phyloP scores from a whole-genome alignment of 208 protist genomes.

The Zelonia costaricensis region DNA sequence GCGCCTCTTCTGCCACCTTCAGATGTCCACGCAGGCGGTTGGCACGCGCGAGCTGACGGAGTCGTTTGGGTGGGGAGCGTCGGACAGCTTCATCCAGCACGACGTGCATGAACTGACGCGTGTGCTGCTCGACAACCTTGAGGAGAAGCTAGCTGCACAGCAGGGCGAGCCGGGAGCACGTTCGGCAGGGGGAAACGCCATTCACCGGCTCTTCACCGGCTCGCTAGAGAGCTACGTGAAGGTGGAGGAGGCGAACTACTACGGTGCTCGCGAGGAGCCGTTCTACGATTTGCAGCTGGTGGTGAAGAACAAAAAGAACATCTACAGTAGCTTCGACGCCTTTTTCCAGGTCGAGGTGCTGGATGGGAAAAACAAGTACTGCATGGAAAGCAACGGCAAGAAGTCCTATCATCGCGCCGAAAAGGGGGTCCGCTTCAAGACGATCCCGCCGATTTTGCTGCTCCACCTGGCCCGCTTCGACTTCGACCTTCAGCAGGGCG shows the following conservation, averaged over 20 bases:
- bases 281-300: slow-evolving; percentile 93
- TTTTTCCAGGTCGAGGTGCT: slow-evolving; percentile 92
- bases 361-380: slow-evolving; percentile 94
- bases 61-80: slow-evolving; percentile 91
- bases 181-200: slow-evolving; percentile 51
- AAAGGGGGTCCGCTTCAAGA: slow-evolving; percentile 84
- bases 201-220: slow-evolving; percentile 79
- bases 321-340: slow-evolving; percentile 85
- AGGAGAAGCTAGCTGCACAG: slow-evolving; percentile 69
- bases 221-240: slow-evolving; percentile 82
- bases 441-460: slow-evolving; percentile 84
- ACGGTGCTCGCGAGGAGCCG: slow-evolving; percentile 70
- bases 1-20: slow-evolving; percentile 86
- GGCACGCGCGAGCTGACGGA: slow-evolving; percentile 90
- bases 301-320: slow-evolving; percentile 85
- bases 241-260: slow-evolving; percentile 86
- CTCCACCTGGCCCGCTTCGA: slow-evolving; percentile 92
- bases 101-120: slow-evolving; percentile 91
- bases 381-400: slow-evolving; percentile 75
- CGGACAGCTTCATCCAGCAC: slow-evolving; percentile 93
- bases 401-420: slow-evolving; percentile 85
- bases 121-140: slow-evolving; percentile 86
- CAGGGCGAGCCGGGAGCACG: slow-evolving; percentile 3
- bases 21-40: slow-evolving; percentile 60
- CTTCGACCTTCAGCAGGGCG: slow-evolving; percentile 79